Evolutionary conservation across 306 rosid genomes (phyloP), one percentile per base, ranked within the genome.

Genomic region (Cucurbita maxima): DNA sequence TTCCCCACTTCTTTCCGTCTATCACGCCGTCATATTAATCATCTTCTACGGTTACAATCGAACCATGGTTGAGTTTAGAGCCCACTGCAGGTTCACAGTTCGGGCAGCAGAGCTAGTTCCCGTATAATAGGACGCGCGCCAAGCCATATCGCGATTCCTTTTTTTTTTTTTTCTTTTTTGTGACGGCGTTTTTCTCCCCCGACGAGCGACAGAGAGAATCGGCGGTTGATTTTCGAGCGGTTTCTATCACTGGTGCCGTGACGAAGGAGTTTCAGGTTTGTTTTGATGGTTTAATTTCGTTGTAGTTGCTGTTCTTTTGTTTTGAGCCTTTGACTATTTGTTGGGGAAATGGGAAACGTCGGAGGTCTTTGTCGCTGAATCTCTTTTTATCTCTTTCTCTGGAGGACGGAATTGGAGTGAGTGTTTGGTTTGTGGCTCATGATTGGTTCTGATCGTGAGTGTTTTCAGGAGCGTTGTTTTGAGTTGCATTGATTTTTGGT

Each of bases 41-140:
- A 40, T 16, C 4, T 12, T 16, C 69, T 69, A 73, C 22, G 57
- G 85, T 85, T 75, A 85, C 16, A 62, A 76, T 53, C 67, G 41
- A 76, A 87, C 89, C 74, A 40, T 43, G 79, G 88, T 85, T 82
- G 55, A 72, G 22, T 68, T 22, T 7, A 22, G 18, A 8, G 57
- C 13, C 67, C 11, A 68, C 73, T 68, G 73, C 47, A 68, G 41
- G 13, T 56, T 57, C 68, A 52, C 72, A 75, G 73, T 63, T 74
- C 62, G 53, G 76, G 78, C 75, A 34, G 76, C 69, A 62, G 69
- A 38, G 48, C 69, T 11, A 78, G 86, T 66, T 81, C 80, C 81
- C 68, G 84, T 73, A 75, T 78, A 74, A 83, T 79, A 83, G 78
- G 88, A 68, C 73, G 82, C 84, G 86, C 84, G 89, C 79, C 80